Evolutionary conservation across 78 protist genomes (phyloP), one percentile per base, ranked within the genome.

Genomic region (Chrysochromulina parva): DNA sequence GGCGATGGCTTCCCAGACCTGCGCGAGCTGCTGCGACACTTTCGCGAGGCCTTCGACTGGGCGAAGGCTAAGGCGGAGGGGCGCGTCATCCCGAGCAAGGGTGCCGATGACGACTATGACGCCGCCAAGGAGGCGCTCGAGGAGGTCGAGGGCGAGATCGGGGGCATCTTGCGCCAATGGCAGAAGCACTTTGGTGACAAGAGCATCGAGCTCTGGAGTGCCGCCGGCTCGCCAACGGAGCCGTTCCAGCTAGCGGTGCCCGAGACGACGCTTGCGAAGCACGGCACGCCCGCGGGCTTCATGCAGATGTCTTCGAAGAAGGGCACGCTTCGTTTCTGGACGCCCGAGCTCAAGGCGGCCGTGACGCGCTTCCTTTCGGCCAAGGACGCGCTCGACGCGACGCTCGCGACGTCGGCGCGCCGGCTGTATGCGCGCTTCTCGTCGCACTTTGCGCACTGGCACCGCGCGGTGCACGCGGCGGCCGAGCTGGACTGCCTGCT

Each of bases 401-500:
- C 88, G 38, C 76, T 88, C 38, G 20, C 7, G 60, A 91, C 65
- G 47, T 59, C 19, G 20, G 28, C 86, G 19, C 16, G 52, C n/a
- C 26, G 24, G n/a, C 71, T 91, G 76, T 90, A 74, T 24, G 67
- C 67, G 47, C 24, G 10, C 52, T 90, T 90, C 87, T 1, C 59
- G 38, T 6, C 10, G 22, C 48, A 54, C 38, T 6, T 47, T 20
- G 54, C 47, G 48, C n/a, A 7, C 17, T 90, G 92, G 92, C 24
- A 38, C 26, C 9, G 3, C 13, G 88, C 59, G 4, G 92, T 90
- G 38, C 3, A 14, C n/a, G n/a, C 74, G 67, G 66, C 80, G 10
- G 91, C 92, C 71, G 58, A 88, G 52, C 71, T 92, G 54, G 94
- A 92, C 90, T 88, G 92, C 85, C 90, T 92, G 28, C 24, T 89